phyloP scores from a whole-genome alignment of 768 basidiomycete genomes.

The Candolleomyces efflorescens region DNA sequence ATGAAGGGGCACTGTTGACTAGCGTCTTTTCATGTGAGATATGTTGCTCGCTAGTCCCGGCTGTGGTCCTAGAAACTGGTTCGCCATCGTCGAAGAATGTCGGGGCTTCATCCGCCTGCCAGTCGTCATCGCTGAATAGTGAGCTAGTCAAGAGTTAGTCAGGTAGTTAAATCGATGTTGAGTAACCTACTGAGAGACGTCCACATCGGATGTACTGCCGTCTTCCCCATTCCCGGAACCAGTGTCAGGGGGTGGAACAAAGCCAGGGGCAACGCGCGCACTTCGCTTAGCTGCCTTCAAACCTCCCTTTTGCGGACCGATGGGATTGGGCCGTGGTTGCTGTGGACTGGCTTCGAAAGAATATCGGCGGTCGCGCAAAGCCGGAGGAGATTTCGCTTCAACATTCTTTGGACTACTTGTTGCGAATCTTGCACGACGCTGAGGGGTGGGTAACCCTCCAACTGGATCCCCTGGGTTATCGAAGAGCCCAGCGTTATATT shows the following conservation, averaged over 20 bases:
- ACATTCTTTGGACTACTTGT: background rate
- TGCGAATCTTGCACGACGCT: background rate
- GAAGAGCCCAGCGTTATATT: too few species aligned
- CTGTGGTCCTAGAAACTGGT: background rate
- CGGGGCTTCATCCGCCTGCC: too few species aligned
- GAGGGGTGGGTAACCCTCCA: background rate
- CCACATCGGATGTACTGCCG: background rate
- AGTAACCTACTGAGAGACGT: background rate
- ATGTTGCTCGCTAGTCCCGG: background rate
- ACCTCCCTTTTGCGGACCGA: background rate
- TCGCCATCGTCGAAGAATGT: background rate
- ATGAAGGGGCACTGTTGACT: background rate
- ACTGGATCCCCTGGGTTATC: too few species aligned
- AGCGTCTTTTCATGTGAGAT: slow-evolving; percentile 1
- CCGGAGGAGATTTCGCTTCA: background rate
- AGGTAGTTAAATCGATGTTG: background rate
- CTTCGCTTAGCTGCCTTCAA: background rate
- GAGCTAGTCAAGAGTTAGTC: background rate
- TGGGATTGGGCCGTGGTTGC: background rate
- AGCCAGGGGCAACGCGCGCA: background rate
- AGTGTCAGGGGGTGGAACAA: background rate
- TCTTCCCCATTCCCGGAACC: background rate
- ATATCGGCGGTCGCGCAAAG: background rate
- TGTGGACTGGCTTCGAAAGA: background rate
- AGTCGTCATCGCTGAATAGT: background rate